A percentile compares a stretch with the other conserved stretches of the same genome.
phyloP scores from a whole-genome alignment of 805 yeast genomes.

The Saccharomycopsis schoenii region DNA sequence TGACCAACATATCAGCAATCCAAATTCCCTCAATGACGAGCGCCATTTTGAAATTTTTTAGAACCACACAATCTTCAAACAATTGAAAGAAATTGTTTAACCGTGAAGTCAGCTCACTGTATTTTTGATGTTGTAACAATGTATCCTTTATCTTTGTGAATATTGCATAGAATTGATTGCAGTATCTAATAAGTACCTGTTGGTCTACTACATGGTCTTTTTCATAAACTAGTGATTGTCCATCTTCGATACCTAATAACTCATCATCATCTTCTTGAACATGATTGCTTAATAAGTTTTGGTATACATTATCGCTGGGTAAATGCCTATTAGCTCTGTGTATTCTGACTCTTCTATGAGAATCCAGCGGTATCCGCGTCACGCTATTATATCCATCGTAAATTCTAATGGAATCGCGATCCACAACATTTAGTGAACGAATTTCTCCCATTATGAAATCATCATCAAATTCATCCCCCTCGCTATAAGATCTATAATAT shows the following conservation, averaged over 20 bases:
- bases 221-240: not conserved
- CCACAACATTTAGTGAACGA: not conserved
- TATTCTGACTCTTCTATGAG: not conserved
- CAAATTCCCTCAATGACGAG: not conserved
- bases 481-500: not conserved
- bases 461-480: not conserved
- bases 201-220: not conserved
- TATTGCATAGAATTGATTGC: not conserved
- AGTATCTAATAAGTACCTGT: not conserved
- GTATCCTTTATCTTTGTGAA: not conserved
- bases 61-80: not conserved
- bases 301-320: not conserved
- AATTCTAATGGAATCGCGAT: not conserved
- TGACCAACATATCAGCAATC: not conserved
- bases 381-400: not conserved
- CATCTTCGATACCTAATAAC: not conserved
- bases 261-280: not conserved
- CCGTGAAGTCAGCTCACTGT: not conserved
- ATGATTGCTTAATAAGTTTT: not conserved
- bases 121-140: not conserved
- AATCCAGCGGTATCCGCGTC: not conserved
- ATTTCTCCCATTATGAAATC: not conserved
- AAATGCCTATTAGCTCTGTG: not conserved
- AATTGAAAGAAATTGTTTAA: not conserved
- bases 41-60: not conserved